Base-by-base conservation (phyloP, 2,329 filamentous ascomycete species). In the Aspergillus pseudonomiae region DNA sequence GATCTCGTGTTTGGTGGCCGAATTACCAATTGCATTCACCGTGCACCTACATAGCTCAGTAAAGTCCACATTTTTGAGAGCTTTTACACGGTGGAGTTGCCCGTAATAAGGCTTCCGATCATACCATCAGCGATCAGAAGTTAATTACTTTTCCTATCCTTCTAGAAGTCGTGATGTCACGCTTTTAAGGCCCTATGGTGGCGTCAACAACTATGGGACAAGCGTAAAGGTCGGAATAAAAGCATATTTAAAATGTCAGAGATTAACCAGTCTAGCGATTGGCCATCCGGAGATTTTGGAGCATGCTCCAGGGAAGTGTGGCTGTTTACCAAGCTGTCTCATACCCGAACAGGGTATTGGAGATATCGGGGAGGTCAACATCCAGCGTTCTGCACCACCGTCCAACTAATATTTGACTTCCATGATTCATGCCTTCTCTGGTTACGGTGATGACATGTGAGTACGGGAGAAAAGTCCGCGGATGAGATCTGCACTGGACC, bases 151-250 rank as follows among this genome's bases (percentile, higher is more conserved):
- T 41, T 9, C 39, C 39, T 41, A 41, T n/a, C 7, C 39, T 41
- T 19, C 19, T 36, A 21, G 28, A 39, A 39, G 52, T 55, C 32
- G 30, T 55, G 52, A 55, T 55, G 52, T 55, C 52, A 55, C 32
- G 21, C 12, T 3, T 9, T 24, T 39, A 16, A 36, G 34, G 16
- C 19, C 52, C 6, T 12, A 26, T 26, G 0, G 21, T 26, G 32
- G 28, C n/a, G 50, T 34, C 50, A 16, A 24, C 21, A 52, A 34
- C 34, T 34, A 26, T 39, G 52, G 52, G 52, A 55, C 11, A 16
- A 16, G 14, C 16, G 34, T 3, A n/a, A 41, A 41, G 39, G 39
- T n/a, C 50, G n/a, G 4, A 48, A 48, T 0, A 26, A 26, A 24
- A 6, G 12, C 45, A 26, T 26, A 48, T 16, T 48, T 48, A 16